Evolutionary conservation across 1,139 yeast genomes (phyloP).

Genomic region (Blastobotrys petasosporus): DNA sequence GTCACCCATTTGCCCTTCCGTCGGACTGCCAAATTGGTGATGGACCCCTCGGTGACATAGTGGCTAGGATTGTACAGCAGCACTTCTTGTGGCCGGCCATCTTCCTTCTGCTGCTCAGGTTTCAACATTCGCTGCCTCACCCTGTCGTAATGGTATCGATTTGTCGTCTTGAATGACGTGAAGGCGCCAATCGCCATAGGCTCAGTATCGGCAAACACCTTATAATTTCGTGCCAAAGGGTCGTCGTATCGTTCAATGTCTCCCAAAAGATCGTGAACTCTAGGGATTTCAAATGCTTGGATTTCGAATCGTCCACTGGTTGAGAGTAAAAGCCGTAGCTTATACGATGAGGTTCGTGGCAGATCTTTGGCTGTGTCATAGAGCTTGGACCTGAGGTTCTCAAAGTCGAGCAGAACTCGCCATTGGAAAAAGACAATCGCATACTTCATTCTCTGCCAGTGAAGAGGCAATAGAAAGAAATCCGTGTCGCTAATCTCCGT

Average conservation of each 20-base stretch:
- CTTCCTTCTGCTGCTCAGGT: conserved; percentile 24
- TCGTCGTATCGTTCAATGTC: conserved; percentile 41
- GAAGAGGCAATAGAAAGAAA: conserved; percentile 57
- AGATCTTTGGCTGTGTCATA: conserved; percentile 36
- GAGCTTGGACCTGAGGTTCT: conserved; percentile 42
- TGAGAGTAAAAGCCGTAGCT: conserved; percentile 52
- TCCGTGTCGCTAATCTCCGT: conserved; percentile 17
- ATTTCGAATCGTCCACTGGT: conserved; percentile 46
- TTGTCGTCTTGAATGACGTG: conserved; percentile 85
- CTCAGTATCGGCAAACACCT: conserved; percentile 54
- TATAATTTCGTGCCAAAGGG: conserved; percentile 16
- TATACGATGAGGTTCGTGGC: conserved; percentile 40
- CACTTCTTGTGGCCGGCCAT: conserved; percentile 50
- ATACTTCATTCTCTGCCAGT: conserved; percentile 51
- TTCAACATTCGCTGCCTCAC: conserved; percentile 48
- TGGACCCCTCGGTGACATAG: conserved; percentile 75
- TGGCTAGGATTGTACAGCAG: conserved; percentile 56
- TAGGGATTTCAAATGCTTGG: conserved; percentile 44
- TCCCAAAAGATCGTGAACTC: conserved; percentile 39
- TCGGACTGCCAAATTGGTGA: conserved; percentile 70
- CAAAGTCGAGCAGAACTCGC: conserved; percentile 40
- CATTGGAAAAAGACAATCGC: conserved; percentile 52
- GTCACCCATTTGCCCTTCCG: conserved; percentile 63
- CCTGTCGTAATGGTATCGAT: conserved; percentile 53
- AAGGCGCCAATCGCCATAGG: conserved; percentile 60